phyloP scores from a whole-genome alignment of 805 yeast species.

The Teunomyces cretensis region DNA sequence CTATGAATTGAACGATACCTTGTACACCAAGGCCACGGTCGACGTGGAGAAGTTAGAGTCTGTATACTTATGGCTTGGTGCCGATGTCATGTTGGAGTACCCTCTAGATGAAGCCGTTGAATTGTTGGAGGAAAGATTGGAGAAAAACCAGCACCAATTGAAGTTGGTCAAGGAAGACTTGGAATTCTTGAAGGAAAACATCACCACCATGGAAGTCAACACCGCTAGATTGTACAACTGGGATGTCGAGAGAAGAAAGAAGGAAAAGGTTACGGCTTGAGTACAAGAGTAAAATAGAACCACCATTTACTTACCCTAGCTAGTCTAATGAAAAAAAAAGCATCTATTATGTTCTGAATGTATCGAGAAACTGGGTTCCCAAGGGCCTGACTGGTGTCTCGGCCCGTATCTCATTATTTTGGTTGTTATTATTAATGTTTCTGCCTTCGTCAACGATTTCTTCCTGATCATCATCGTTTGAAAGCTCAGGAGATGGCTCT shows the following conservation, averaged over 20 bases:
- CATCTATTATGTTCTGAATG: constrained; percentile 45
- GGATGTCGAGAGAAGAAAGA: constrained; percentile 78
- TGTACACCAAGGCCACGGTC: constrained; percentile 79
- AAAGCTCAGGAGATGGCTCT: background rate
- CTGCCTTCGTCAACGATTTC: constrained; percentile 21
- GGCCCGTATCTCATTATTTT: constrained; percentile 34
- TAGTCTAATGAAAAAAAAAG: background rate
- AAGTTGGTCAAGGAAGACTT: constrained; percentile 74
- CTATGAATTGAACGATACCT: constrained; percentile 90
- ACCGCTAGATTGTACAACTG: constrained; percentile 89
- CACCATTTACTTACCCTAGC: background rate
- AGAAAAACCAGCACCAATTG: constrained; percentile 59
- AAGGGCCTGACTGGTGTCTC: constrained; percentile 64
- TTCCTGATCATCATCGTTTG: constrained; percentile 19
- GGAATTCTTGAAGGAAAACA: constrained; percentile 80
- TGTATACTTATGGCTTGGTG: constrained; percentile 95
- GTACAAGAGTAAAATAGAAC: background rate
- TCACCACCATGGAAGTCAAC: constrained; percentile 97
- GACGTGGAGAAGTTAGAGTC: constrained; percentile 51
- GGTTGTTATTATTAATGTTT: constrained; percentile 4
- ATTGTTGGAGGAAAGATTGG: constrained; percentile 61
- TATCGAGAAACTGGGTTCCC: constrained; percentile 59
- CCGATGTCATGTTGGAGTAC: constrained; percentile 95
- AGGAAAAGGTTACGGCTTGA: constrained; percentile 13
- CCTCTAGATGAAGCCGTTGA: constrained; percentile 84